Evolutionary conservation across 169 alveolate genomes (phyloP), one percentile per base, ranked within the genome.

Genomic region (Neospora caninum): DNA sequence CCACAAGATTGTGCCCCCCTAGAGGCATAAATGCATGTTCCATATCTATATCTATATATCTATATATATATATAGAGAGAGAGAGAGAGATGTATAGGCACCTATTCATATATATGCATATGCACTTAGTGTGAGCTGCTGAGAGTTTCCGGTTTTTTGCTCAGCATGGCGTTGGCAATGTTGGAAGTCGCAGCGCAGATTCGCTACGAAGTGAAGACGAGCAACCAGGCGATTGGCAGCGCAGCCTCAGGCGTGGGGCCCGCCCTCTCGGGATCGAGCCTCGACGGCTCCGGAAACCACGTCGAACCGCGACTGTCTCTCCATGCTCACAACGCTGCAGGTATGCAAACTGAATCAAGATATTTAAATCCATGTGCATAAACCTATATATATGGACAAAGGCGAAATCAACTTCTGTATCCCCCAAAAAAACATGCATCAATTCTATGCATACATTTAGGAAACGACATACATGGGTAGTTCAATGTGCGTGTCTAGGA

Each of bases 131-230:
- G 58, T 49, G 4, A 13, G 13, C 13, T 49, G 58, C 13, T 4
- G 22, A 49, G 13, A 7, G 58, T 49, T 49, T 49, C 22, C 58
- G n/a, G n/a, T 70, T 10, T 41, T 82, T 82, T 7, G 0, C 22
- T 39, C 88, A 92, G 95, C 88, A 92, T 96, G 97, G 96, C 97
- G 36, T 43, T 96, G 95, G 95, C 97, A 41, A 96, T 96, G 97
- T 58, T 96, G 29, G 96, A 96, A 45, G 95, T 92, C 49, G 95
- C 95, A 0, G 92, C 95, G 29, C 95, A 92, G 88, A 92, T 92
- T 83, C 93, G 93, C 88, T 92, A 92, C 69, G 95, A 92, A 84
- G 95, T 92, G 58, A 87, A 82, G 25, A 80, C 88, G 7, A 82
- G 89, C 89, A 82, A 42, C 39, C 86, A 78, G 49, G 86, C 43